Base-by-base conservation (phyloP, 2,329 filamentous ascomycete genomes). In the Paecilomyces sp. region DNA sequence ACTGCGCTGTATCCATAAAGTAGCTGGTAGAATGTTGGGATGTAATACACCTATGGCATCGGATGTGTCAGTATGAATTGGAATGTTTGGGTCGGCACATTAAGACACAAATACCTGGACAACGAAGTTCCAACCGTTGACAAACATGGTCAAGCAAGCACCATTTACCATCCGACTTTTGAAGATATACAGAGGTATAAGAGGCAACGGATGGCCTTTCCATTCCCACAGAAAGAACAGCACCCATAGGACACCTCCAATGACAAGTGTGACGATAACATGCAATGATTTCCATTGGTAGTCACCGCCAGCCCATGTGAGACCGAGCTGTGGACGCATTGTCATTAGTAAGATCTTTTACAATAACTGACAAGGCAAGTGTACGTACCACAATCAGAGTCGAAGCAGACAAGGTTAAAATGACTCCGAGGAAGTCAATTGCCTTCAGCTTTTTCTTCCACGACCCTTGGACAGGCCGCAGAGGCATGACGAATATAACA, bases 1-100 rank as follows among this genome's bases (percentile, higher is more conserved):
- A 80, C 63, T 0, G 78, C 74, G 1, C 72, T 75, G 55, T 75
- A 74, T 18, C 72, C 70, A 24, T 79, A 77, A 1, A 81, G 82
- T 58, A 85, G 82, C 66, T 87, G 84, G 53, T 83, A 83, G 66
- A 85, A 88, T 0, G 86, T 76, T 0, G 85, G 85, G 2, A 88
- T 74, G 64, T 83, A 87, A 68, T 86, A 88, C 1, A 86, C 68
- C 59, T 79, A 77, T 8, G 5, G 12, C 13, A n/a, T 0, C 18
- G 31, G 33, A 28, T 22, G 34, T 7, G 61, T 63, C 41, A 80
- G 75, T 59, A 77, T 82, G 62, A 82, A 82, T 41, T 41, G 12
- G 15, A 1, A n/a, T 1, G 15, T 18, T 18, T 3, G 15, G 18
- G 18, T 6, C 1, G 18, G n/a, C 4, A 18, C 15, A 3, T 4